Conservation (phyloP, 129 eudicot genomes). For the Lactuca sativa region DNA sequence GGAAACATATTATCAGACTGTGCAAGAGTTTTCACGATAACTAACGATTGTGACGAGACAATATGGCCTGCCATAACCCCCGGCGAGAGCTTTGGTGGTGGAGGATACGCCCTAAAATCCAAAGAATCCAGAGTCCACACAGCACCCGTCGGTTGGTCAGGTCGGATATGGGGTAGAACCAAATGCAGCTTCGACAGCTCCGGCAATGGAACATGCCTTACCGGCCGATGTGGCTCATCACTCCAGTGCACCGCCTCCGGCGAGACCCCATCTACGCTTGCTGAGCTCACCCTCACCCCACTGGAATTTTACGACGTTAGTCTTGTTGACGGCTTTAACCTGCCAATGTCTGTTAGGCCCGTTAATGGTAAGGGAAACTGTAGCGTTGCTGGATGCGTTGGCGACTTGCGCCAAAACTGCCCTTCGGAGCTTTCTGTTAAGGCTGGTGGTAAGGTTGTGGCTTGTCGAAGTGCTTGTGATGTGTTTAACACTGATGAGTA, state of each 20-base stretch:
- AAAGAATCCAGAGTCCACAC: constrained; percentile 44
- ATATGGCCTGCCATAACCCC: constrained; percentile 72
- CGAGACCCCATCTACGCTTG: constrained; percentile 63
- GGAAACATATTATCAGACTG: constrained; percentile 39
- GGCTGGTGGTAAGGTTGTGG: constrained; percentile 36
- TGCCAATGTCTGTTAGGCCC: constrained; percentile 53
- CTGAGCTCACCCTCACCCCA: constrained; percentile 55
- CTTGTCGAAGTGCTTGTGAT: constrained; percentile 72
- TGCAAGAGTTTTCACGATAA: constrained; percentile 54
- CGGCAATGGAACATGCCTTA: constrained; percentile 56
- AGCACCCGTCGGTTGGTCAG: constrained; percentile 54
- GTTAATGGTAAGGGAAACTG: constrained; percentile 57
- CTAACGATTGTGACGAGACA: constrained; percentile 58
- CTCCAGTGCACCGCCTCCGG: constrained; percentile 62
- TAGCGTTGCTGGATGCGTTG: constrained; percentile 52
- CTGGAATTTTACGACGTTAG: constrained; percentile 63
- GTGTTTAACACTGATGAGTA: constrained; percentile 65
- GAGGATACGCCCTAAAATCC: constrained; percentile 53
- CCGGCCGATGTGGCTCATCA: constrained; percentile 60
- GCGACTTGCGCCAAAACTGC: constrained; percentile 46
- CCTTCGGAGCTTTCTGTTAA: constrained; percentile 51
- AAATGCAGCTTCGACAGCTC: constrained; percentile 54
- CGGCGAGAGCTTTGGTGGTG: constrained; percentile 56
- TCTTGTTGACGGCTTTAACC: constrained; percentile 68
- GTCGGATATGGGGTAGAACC: constrained; percentile 77